phyloP scores from a whole-genome alignment of 768 basidiomycete species.

The Lactarius evosmus region DNA sequence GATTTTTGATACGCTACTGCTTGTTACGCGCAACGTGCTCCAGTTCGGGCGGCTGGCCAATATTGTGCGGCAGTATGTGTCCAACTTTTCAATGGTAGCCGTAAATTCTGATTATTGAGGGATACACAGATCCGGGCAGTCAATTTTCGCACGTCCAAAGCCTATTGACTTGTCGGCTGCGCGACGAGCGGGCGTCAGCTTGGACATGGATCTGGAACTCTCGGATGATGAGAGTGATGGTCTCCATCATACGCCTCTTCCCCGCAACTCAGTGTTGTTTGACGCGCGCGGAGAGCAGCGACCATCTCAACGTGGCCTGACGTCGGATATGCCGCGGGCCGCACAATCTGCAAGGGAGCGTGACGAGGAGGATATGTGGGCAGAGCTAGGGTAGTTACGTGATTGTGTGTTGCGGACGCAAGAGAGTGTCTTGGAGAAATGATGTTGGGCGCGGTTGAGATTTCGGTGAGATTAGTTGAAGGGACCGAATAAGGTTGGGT shows the following conservation, averaged over 20 bases:
- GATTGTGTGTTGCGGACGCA: too few relatives aligned
- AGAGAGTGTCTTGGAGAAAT: too few relatives aligned
- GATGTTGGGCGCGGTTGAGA: too few relatives aligned
- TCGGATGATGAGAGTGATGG: constrained; percentile 54
- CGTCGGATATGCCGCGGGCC: constrained; percentile 59
- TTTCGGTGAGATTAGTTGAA: neutral
- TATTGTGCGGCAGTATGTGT: constrained; percentile 86
- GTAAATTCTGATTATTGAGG: constrained; percentile 4
- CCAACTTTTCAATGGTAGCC: constrained; percentile 17
- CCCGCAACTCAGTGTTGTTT: constrained; percentile 60
- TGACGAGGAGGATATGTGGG: constrained; percentile 71
- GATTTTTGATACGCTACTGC: constrained; percentile 85
- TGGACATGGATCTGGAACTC: constrained; percentile 72
- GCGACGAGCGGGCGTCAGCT: constrained; percentile 58
- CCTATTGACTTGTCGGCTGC: constrained; percentile 79
- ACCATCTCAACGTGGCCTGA: constrained; percentile 35
- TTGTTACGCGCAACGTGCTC: constrained; percentile 89
- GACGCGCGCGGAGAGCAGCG: constrained; percentile 48
- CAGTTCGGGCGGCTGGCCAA: constrained; percentile 90
- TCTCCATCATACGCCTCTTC: constrained; percentile 53
- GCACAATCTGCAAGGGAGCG: constrained; percentile 52
- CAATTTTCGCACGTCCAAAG: constrained; percentile 82
- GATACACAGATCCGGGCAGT: constrained; percentile 70
- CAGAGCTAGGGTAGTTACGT: constrained; percentile 41
- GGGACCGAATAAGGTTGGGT: neutral